Evolutionary conservation across 2,329 filamentous ascomycete species (phyloP).

Genomic region (Claviceps sp.): DNA sequence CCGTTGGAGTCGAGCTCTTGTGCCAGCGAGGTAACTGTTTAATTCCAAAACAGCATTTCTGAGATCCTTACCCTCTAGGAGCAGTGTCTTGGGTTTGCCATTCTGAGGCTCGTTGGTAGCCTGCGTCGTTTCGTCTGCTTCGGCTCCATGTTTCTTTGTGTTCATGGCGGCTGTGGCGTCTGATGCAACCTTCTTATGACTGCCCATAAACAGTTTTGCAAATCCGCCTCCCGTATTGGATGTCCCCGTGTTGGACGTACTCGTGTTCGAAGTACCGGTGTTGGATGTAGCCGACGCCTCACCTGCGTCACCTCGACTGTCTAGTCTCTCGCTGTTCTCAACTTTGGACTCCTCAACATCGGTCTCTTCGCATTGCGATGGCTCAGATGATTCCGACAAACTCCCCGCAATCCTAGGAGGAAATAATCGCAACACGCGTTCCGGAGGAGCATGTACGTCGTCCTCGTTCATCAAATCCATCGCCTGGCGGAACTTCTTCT

Average conservation of each 20-base stretch:
- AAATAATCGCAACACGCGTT: slow-evolving; percentile 74
- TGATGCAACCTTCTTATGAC: slow-evolving; percentile 31
- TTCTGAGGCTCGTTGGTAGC: slow-evolving; percentile 31
- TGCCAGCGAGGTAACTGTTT: slow-evolving; percentile 78
- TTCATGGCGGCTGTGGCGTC: slow-evolving; percentile 51
- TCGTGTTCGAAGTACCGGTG: slow-evolving; percentile 12
- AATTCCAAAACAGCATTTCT: slow-evolving; percentile 70
- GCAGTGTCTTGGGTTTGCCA: slow-evolving; percentile 29
- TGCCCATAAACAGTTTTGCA: slow-evolving; percentile 38
- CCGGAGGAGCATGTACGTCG: slow-evolving; percentile 78
- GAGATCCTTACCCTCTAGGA: slow-evolving; percentile 68
- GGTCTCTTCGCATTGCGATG: slow-evolving; percentile 29
- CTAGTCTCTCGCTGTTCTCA: slow-evolving; percentile 15
- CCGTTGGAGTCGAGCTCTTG: slow-evolving; percentile 52
- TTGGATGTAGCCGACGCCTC: slow-evolving; percentile 22
- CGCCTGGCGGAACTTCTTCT: slow-evolving; percentile 71
- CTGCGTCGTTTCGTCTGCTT: slow-evolving; percentile 38
- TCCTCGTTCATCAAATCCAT: slow-evolving; percentile 78
- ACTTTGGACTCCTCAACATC: slow-evolving; percentile 21
- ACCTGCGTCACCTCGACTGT: slow-evolving; percentile 12
- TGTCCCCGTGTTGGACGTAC: no score
- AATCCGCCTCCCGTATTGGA: slow-evolving; percentile 31
- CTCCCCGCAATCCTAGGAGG: slow-evolving; percentile 75
- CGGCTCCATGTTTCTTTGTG: slow-evolving; percentile 41
- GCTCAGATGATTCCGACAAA: slow-evolving; percentile 43